Base-by-base conservation (phyloP, 306 rosid species). In the Arachis stenosperma region DNA sequence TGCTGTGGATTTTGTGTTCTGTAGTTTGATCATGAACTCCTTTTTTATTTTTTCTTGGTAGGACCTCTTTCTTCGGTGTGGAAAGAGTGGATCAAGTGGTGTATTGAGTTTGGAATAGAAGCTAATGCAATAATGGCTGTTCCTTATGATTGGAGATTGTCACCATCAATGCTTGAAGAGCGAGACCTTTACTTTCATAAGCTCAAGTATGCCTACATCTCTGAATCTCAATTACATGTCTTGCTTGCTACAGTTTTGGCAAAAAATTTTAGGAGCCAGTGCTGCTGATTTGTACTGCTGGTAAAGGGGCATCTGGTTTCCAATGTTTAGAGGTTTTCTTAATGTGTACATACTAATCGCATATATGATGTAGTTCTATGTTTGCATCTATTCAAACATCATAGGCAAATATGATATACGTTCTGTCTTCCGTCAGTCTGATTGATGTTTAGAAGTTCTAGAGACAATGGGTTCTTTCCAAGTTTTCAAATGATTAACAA, bases 41-140 rank as follows among this genome's bases (percentile, higher is more conserved):
- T 69, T 60, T 36, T 74, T 3, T 10, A 0, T 14, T 52, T 2
- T 52, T 52, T n/a, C 6, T 14, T 71, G 76, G 75, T 73, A 94
- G 97, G 99, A 65, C 96, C 97, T 58, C 99, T 94, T 71, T 94
- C 99, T 7, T 89, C 99, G 1, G 91, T 94, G 65, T 94, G 99
- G 99, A 94, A 88, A 82, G 99, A 89, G 48, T 94, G 99, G 99
- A 78, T 94, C 69, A 94, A 94, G 82, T 94, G 99, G 99, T 94
- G 99, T 74, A 83, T 94, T 81, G 96, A 94, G 74, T 94, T 94
- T 75, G 99, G 99, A 51, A 86, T 94, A 22, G 99, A 94, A 80
- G 89, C 99, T n/a, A 89, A 91, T 65, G 97, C 99, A 27, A 91
- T 94, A 72, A 85, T 94, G 61, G 99, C 99, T 39, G 99, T 83